These are phyloP conservation scores for Plicaturopsis crispa DNA, from an alignment of 768 basidiomycete species.

Conservation along the genomic window DNA sequence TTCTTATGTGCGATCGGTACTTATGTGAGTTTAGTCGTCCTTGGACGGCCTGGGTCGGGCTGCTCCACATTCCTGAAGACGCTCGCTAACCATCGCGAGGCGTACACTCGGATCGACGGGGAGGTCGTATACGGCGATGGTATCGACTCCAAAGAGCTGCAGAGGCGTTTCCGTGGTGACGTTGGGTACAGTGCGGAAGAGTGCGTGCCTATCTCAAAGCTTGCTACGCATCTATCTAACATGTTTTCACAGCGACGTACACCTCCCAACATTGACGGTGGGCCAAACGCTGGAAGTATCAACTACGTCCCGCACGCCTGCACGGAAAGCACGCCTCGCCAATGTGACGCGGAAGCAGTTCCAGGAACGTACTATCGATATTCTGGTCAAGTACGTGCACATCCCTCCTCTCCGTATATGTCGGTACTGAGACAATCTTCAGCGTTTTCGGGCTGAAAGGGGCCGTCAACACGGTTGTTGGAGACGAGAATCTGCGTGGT, in stretches of 20 bases:
- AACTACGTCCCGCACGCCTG: constrained; percentile 30
- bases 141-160: constrained; percentile 34
- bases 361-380: constrained; percentile 19
- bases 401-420: background rate
- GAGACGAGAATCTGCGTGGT: constrained; percentile 52
- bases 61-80: constrained; percentile 45
- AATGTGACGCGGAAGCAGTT: constrained; percentile 31
- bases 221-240: too few relatives aligned
- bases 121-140: constrained; percentile 28
- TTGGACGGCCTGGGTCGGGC: constrained; percentile 11
- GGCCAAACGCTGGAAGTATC: constrained; percentile 44
- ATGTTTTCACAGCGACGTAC: too few relatives aligned
- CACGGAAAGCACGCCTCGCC: constrained; percentile 22
- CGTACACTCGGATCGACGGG: constrained; percentile 32
- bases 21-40: background rate
- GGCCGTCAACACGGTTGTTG: constrained; percentile 52
- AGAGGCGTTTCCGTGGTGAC: constrained; percentile 37
- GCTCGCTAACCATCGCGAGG: constrained; percentile 35
- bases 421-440: constrained; percentile 35
- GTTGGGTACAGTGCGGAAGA: constrained; percentile 34
- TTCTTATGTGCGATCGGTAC: constrained; percentile 22
- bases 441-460: constrained; percentile 54
- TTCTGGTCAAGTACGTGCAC: background rate
- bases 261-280: constrained; percentile 44
- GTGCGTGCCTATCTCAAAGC: too few relatives aligned